These are phyloP conservation scores for Mycena sanguinolenta DNA, from an alignment of 768 basidiomycete genomes.

Conservation along the genomic window DNA sequence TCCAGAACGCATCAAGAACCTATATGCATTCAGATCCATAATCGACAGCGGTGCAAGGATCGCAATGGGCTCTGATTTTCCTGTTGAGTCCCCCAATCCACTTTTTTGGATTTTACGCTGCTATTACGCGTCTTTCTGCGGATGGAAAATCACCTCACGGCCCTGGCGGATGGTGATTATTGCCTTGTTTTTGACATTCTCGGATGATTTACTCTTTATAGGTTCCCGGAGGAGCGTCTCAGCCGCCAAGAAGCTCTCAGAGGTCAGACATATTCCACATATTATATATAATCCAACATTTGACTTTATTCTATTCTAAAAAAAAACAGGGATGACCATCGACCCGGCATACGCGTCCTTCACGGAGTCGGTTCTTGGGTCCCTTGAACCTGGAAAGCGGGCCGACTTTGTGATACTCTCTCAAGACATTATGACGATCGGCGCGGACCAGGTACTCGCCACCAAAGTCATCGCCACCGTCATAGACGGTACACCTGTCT, in stretches of 20 bases:
- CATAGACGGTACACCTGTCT: conserved; percentile 76
- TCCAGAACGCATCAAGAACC: conserved; percentile 82
- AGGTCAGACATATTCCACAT: conserved; percentile 53
- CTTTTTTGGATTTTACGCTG: conserved; percentile 90
- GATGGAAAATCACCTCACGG: conserved; percentile 87
- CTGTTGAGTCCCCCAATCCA: conserved; percentile 90
- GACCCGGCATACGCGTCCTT: conserved; percentile 92
- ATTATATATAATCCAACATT: not conserved
- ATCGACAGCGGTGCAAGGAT: conserved; percentile 75
- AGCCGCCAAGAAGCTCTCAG: conserved; percentile 82
- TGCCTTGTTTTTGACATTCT: not conserved
- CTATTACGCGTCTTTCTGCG: conserved; percentile 79
- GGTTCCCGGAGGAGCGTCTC: conserved; percentile 88
- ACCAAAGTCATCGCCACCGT: conserved; percentile 82
- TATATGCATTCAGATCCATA: conserved; percentile 89
- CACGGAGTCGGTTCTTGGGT: conserved; percentile 79
- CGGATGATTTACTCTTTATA: conserved; percentile 42
- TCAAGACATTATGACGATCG: conserved; percentile 82
- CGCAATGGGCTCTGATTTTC: conserved; percentile 90
- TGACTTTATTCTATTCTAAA: not conserved
- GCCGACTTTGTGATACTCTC: conserved; percentile 92
- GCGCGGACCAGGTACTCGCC: conserved; percentile 68
- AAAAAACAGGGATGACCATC: conserved; percentile 91
- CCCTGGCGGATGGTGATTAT: conserved; percentile 80
- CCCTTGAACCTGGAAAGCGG: conserved; percentile 80